Conservation (phyloP, 2,329 filamentous ascomycete genomes). For the Bertia moriformis region DNA sequence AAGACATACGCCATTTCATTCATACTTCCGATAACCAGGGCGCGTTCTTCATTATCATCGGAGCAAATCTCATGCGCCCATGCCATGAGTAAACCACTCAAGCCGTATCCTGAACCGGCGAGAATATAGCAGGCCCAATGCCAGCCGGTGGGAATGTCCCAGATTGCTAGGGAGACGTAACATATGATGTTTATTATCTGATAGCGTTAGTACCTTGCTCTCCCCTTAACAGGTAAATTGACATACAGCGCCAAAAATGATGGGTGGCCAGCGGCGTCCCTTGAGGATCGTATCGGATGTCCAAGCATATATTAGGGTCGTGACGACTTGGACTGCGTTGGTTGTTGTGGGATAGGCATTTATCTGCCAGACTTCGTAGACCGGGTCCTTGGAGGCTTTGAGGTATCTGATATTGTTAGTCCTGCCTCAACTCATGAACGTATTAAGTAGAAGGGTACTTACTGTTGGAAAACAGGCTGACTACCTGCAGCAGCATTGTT, state of each 20-base stretch:
- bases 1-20: conserved; percentile 58
- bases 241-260: conserved; percentile 33
- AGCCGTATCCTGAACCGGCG: conserved; percentile 26
- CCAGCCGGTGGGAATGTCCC: conserved; percentile 35
- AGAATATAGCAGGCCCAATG: conserved; percentile 51
- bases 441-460: conserved; percentile 5
- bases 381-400: conserved; percentile 21
- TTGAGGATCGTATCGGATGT: conserved; percentile 43
- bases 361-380: conserved; percentile 24
- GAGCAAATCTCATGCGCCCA: conserved; percentile 40
- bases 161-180: conserved; percentile 27
- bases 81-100: conserved; percentile 32
- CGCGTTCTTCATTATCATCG: conserved; percentile 47
- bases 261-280: conserved; percentile 48
- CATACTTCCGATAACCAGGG: conserved; percentile 50
- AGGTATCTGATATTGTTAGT: conserved; percentile 11
- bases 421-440: no score
- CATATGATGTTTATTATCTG: conserved; percentile 21
- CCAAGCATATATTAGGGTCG: conserved; percentile 51
- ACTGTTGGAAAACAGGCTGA: conserved; percentile 38
- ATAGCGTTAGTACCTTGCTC: conserved; percentile 3
- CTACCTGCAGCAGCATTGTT: conserved; percentile 38
- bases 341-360: conserved; percentile 44
- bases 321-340: conserved; percentile 35
- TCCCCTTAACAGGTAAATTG: no score